Conservation (phyloP, 2,329 filamentous ascomycete species). For the Xylariaceae sp. region DNA sequence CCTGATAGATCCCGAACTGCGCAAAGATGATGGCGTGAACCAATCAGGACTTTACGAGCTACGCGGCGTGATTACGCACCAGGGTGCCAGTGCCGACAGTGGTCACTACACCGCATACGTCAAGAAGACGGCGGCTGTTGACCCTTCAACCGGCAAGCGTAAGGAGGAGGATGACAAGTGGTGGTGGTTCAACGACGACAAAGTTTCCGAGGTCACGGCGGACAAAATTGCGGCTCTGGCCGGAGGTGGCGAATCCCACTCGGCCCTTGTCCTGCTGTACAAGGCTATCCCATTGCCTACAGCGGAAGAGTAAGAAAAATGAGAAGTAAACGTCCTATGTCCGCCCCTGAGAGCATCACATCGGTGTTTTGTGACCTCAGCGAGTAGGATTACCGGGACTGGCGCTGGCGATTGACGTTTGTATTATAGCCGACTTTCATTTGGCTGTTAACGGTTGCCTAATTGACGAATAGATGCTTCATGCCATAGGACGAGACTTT, state of each 20-base stretch:
- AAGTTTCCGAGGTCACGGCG: slow-evolving; percentile 83
- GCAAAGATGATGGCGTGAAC: slow-evolving; percentile 77
- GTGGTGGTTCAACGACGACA: slow-evolving; percentile 99
- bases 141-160: slow-evolving; percentile 71
- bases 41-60: slow-evolving; percentile 95
- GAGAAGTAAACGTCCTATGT: neutral
- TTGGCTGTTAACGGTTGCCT: neutral
- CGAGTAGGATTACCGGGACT: slow-evolving; percentile 1
- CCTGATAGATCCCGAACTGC: slow-evolving; percentile 70
- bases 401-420: slow-evolving; percentile 20
- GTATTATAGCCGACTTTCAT: slow-evolving; percentile 17
- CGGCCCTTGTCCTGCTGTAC: slow-evolving; percentile 76
- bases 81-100: slow-evolving; percentile 93
- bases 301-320: too few species aligned
- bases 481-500: neutral
- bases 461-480: neutral
- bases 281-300: slow-evolving; percentile 65
- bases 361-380: slow-evolving; percentile 20
- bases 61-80: slow-evolving; percentile 89
- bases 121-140: slow-evolving; percentile 76
- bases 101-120: slow-evolving; percentile 98
- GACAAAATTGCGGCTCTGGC: slow-evolving; percentile 89
- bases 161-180: slow-evolving; percentile 86
- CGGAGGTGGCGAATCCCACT: slow-evolving; percentile 85
- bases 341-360: slow-evolving; percentile 18